Conservation (phyloP, 768 basidiomycete genomes). For the Cubamyces sp. region DNA sequence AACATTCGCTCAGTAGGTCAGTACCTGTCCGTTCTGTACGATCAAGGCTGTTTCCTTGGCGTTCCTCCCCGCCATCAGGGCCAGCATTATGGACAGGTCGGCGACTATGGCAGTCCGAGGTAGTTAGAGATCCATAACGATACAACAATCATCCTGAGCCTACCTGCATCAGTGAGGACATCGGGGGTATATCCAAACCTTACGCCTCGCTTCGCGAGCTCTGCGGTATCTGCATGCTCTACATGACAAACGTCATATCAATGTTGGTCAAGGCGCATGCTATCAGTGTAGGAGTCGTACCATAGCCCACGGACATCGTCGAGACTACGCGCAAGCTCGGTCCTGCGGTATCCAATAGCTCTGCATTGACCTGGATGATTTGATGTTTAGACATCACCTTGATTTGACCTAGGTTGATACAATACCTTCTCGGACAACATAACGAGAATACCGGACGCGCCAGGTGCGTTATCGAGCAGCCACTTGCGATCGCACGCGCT, state of each 20-base stretch:
- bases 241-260: background rate
- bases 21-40: constrained; percentile 71
- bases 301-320: constrained; percentile 91
- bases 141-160: constrained; percentile 1
- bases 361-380: constrained; percentile 63
- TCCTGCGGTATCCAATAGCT: constrained; percentile 80
- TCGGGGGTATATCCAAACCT: constrained; percentile 92
- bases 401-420: constrained; percentile 4
- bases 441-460: constrained; percentile 59
- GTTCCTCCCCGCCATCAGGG: constrained; percentile 91
- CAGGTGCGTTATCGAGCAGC: constrained; percentile 74
- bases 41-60: constrained; percentile 63
- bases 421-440: constrained; percentile 74
- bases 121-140: background rate
- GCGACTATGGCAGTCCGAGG: constrained; percentile 71
- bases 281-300: constrained; percentile 41
- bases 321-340: constrained; percentile 79
- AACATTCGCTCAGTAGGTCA: constrained; percentile 27
- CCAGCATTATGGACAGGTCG: constrained; percentile 87
- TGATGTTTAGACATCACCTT: constrained; percentile 8
- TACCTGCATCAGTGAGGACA: constrained; percentile 89
- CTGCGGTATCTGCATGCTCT: constrained; percentile 83
- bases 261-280: background rate
- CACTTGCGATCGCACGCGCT: constrained; percentile 61
- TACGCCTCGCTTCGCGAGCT: constrained; percentile 62